A percentile compares a stretch with the other conserved stretches of the same genome.
Evolutionary conservation across 2,329 filamentous ascomycete species (phyloP).

Genomic region (Didymella glomerata): DNA sequence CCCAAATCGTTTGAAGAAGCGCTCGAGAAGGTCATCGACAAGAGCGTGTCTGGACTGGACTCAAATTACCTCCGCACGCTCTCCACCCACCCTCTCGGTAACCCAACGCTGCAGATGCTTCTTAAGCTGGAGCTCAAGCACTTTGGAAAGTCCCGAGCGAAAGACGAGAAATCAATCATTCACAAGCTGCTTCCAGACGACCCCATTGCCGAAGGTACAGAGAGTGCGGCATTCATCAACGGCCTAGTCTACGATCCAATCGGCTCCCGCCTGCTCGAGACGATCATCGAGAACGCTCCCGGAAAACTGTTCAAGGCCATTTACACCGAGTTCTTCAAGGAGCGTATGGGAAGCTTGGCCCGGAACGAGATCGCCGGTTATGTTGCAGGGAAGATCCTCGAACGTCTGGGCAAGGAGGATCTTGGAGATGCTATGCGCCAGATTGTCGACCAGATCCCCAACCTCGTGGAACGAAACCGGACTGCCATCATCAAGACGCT

Average conservation of each 20-base stretch:
- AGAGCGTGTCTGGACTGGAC: conserved; percentile 78
- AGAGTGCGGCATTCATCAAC: conserved; percentile 82
- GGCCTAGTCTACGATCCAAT: conserved; percentile 89
- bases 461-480: conserved; percentile 76
- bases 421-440: conserved; percentile 75
- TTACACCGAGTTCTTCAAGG: conserved; percentile 80
- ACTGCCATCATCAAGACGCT: conserved; percentile 82
- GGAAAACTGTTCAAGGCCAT: conserved; percentile 91
- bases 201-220: conserved; percentile 74
- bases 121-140: conserved; percentile 84
- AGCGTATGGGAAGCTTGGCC: conserved; percentile 79
- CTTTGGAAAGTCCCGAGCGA: conserved; percentile 72
- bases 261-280: conserved; percentile 89
- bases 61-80: conserved; percentile 82
- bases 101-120: conserved; percentile 90
- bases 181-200: conserved; percentile 82
- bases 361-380: conserved; percentile 92
- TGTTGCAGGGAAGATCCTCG: conserved; percentile 82
- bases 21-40: conserved; percentile 80
- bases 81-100: conserved; percentile 87
- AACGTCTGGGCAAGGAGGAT: conserved; percentile 86
- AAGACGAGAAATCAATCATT: conserved; percentile 73
- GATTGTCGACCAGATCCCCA: conserved; percentile 75
- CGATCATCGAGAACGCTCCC: conserved; percentile 79
- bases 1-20: conserved; percentile 81